Percentiles rank a stretch among this genome's conserved stretches.
Evolutionary conservation across 805 yeast species (phyloP).

Genomic region (Nakazawaea sp.): DNA sequence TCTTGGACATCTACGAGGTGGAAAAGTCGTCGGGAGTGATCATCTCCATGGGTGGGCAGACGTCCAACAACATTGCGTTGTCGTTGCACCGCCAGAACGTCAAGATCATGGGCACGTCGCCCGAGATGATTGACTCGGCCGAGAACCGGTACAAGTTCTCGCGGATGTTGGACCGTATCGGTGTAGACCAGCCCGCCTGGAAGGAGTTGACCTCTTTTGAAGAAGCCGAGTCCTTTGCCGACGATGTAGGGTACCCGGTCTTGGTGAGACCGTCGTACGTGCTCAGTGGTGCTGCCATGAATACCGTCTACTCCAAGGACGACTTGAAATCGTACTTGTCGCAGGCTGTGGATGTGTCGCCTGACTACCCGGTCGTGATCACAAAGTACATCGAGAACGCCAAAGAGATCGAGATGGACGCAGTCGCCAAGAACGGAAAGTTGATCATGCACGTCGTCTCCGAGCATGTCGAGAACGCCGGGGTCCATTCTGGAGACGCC

Average conservation of each 20-base stretch:
- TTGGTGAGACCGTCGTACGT: slow-evolving; percentile 97
- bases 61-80: slow-evolving; percentile 93
- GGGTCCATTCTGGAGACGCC: slow-evolving; percentile 99
- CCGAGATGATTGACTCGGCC: slow-evolving; percentile 97
- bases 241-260: slow-evolving; percentile 87
- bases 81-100: slow-evolving; percentile 90
- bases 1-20: slow-evolving; percentile 87
- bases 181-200: slow-evolving; percentile 99
- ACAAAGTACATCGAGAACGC: slow-evolving; percentile 96
- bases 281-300: slow-evolving; percentile 98
- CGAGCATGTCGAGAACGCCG: slow-evolving; percentile 98
- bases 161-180: slow-evolving; percentile 92
- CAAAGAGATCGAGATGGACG: slow-evolving; percentile 98
- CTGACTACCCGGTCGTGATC: slow-evolving; percentile 96
- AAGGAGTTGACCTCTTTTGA: slow-evolving; percentile 88
- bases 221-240: slow-evolving; percentile 91
- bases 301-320: slow-evolving; percentile 84
- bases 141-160: slow-evolving; percentile 98
- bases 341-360: slow-evolving; percentile 96
- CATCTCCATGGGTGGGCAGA: slow-evolving; percentile 98
- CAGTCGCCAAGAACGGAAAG: slow-evolving; percentile 93
- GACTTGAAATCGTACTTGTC: slow-evolving; percentile 82
- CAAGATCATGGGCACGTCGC: slow-evolving; percentile 93
- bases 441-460: slow-evolving; percentile 95
- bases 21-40: slow-evolving; percentile 90